phyloP scores from a whole-genome alignment of 176 grass and related monocot genomes.

The Hsuehochloa calcarea region DNA sequence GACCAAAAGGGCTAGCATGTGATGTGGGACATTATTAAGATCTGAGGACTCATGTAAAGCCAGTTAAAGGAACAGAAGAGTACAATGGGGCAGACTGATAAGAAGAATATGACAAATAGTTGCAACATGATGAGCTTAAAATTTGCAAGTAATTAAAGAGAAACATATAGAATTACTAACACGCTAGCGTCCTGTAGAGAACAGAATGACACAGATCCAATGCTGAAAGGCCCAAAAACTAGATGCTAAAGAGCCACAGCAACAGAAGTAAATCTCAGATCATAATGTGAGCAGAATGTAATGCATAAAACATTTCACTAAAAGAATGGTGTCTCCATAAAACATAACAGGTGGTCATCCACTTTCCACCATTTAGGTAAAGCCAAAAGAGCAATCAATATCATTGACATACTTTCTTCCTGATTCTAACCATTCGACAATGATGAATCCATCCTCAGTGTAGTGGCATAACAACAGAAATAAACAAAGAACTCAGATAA shows the following conservation, averaged over 20 bases:
- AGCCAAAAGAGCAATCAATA: not conserved
- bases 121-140: not conserved
- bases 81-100: not conserved
- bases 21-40: slow-evolving; percentile 24
- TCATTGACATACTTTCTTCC: not conserved
- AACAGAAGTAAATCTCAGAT: slow-evolving; percentile 8
- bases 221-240: not conserved
- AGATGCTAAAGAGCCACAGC: not conserved
- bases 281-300: slow-evolving; percentile 7
- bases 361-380: slow-evolving; percentile 16
- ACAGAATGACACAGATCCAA: slow-evolving; percentile 1
- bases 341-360: not conserved
- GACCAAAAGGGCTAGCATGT: slow-evolving; percentile 33
- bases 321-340: not conserved
- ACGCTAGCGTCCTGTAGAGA: not conserved
- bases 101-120: not conserved
- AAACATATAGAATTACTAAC: not conserved
- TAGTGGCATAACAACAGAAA: not conserved
- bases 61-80: not conserved
- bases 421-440: not conserved
- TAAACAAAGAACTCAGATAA: slow-evolving; percentile 13
- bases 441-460: not conserved
- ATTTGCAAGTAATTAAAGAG: slow-evolving; percentile 1
- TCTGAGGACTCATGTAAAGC: slow-evolving; percentile 17
- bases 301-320: not conserved